Percentiles rank a stretch among this genome's conserved stretches.
These are phyloP conservation scores for Datura wrightii DNA, from an alignment of 257 asterid genomes.

Conservation along the genomic window DNA sequence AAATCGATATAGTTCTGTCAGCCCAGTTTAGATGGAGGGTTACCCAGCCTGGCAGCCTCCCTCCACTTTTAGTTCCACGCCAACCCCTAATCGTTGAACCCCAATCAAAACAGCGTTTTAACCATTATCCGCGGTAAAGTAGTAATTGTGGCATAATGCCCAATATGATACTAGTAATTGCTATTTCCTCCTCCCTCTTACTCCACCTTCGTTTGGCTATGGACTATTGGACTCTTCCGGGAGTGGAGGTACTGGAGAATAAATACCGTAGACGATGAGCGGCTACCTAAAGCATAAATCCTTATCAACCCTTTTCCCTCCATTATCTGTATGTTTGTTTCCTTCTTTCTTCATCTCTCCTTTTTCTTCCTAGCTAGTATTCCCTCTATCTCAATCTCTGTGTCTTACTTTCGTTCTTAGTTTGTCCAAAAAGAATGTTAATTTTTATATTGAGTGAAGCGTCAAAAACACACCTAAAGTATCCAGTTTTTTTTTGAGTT, in stretches of 20 bases:
- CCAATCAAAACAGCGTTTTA: neutral
- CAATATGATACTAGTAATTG: neutral
- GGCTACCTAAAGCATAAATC: neutral
- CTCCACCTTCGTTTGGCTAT: neutral
- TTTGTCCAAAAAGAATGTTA: neutral
- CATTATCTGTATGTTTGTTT: neutral
- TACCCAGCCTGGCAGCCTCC: neutral
- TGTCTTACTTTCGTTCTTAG: neutral
- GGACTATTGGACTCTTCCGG: neutral
- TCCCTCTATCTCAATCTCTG: neutral
- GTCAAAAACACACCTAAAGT: too few species aligned
- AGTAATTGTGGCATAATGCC: neutral
- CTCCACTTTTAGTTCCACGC: neutral
- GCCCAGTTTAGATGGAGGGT: too few species aligned
- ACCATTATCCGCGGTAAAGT: neutral
- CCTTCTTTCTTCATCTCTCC: neutral
- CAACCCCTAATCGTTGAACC: neutral
- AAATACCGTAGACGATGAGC: neutral
- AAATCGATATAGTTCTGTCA: neutral
- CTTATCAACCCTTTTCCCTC: neutral
- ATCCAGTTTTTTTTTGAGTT: too few species aligned
- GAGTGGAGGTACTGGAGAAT: neutral
- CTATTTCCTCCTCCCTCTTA: neutral
- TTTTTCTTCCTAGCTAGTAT: neutral
- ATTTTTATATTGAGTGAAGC: neutral